Evolutionary conservation across 192 early-diverging fungal species (phyloP).

Genomic region (Coemansia sp.): DNA sequence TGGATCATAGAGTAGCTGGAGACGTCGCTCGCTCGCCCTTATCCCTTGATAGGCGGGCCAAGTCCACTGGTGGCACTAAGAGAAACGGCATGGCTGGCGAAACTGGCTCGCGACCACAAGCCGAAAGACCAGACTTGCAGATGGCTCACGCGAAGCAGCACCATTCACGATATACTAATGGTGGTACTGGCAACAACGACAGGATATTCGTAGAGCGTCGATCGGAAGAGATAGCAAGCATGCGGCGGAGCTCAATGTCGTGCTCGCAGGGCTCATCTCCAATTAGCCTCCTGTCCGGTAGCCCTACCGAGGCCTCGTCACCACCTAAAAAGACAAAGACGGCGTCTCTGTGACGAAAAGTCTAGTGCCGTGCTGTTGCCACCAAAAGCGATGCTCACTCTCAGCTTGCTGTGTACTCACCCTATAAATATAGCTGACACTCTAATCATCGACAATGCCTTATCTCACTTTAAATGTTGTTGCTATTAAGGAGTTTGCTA

Average conservation of each 20-base stretch:
- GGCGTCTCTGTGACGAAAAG: slow-evolving; percentile 17
- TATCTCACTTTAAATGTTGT: background rate
- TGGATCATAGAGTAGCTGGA: background rate
- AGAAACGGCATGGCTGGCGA: background rate
- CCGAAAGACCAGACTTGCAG: background rate
- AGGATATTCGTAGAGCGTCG: background rate
- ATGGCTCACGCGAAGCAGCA: background rate
- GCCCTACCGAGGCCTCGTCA: slow-evolving; percentile 15
- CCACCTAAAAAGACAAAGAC: slow-evolving; percentile 53
- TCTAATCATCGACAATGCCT: background rate
- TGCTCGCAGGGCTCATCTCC: slow-evolving; percentile 14
- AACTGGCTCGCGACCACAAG: background rate
- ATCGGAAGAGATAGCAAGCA: background rate
- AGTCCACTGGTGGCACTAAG: background rate
- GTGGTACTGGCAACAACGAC: slow-evolving; percentile 3
- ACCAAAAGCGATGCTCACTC: background rate
- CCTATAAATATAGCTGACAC: background rate
- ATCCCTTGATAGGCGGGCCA: background rate
- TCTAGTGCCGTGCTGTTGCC: background rate
- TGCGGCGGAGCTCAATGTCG: slow-evolving; percentile 9
- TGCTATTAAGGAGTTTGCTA: background rate
- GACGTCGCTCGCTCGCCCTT: background rate
- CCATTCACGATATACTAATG: background rate
- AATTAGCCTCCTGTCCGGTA: slow-evolving; percentile 4
- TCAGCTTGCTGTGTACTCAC: background rate